These are phyloP conservation scores for Dinochytrium kinnereticum DNA, from an alignment of 371 early-diverging fungal genomes.

Conservation along the genomic window DNA sequence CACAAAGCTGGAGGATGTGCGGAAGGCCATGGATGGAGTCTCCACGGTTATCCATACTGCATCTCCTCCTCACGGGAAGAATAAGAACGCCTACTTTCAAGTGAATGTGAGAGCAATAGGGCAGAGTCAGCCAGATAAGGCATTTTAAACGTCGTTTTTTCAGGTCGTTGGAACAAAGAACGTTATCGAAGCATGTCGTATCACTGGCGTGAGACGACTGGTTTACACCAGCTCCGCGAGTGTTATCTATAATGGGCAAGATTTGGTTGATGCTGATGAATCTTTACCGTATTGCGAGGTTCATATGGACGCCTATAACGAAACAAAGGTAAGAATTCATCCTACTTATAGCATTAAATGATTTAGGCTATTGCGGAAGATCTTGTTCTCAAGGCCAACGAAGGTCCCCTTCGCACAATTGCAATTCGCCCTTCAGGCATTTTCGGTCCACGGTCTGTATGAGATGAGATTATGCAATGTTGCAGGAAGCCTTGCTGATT, in stretches of 20 bases:
- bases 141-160: background rate
- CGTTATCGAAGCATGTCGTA: constrained; percentile 79
- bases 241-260: constrained; percentile 82
- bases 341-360: background rate
- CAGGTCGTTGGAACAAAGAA: constrained; percentile 83
- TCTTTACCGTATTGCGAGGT: constrained; percentile 67
- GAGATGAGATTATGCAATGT: background rate
- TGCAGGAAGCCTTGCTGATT: constrained; percentile 1
- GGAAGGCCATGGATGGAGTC: constrained; percentile 59
- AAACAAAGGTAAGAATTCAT: constrained; percentile 72
- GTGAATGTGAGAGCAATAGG: constrained; percentile 64
- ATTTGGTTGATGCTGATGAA: constrained; percentile 84
- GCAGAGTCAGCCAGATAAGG: background rate
- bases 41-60: constrained; percentile 91
- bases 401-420: constrained; percentile 72
- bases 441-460: constrained; percentile 72
- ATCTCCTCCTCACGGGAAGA: constrained; percentile 73
- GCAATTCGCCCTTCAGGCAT: constrained; percentile 90
- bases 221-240: constrained; percentile 89
- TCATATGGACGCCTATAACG: constrained; percentile 89
- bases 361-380: constrained; percentile 68
- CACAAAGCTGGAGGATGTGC: constrained; percentile 69
- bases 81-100: constrained; percentile 57
- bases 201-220: constrained; percentile 68
- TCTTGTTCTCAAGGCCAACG: constrained; percentile 80